phyloP scores from a whole-genome alignment of 345 rosid genomes.

The Gossypium stocksii region DNA sequence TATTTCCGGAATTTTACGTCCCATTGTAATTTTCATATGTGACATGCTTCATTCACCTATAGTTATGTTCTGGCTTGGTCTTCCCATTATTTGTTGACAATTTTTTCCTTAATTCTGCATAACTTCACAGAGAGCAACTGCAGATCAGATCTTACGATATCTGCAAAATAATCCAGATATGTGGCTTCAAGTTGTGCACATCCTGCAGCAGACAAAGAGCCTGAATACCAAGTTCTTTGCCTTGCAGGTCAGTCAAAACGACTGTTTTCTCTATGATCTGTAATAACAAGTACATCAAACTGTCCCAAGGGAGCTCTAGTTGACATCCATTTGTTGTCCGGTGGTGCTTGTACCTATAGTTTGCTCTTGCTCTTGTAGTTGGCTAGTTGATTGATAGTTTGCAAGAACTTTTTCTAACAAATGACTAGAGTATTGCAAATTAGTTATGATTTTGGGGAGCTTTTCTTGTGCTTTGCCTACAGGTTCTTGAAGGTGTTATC shows the following conservation, averaged over 20 bases:
- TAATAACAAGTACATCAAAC: not conserved
- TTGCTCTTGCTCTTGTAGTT: not conserved
- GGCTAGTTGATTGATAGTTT: not conserved
- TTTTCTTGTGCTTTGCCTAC: constrained; percentile 16
- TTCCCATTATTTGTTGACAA: not conserved
- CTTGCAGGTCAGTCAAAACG: constrained; percentile 57
- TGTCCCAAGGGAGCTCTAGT: not conserved
- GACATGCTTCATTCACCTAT: not conserved
- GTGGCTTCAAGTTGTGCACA: constrained; percentile 98
- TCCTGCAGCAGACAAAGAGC: constrained; percentile 73
- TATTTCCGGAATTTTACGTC: not conserved
- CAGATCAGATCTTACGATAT: constrained; percentile 90
- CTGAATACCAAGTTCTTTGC: constrained; percentile 95
- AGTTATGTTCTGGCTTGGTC: not conserved
- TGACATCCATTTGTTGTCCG: not conserved
- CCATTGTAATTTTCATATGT: not conserved
- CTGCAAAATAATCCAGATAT: constrained; percentile 88
- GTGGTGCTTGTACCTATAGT: not conserved
- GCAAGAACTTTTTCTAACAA: constrained; percentile 1
- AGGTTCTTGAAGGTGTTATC: constrained; percentile 97
- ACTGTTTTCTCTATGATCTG: not conserved
- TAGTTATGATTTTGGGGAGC: not conserved
- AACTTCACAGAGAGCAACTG: constrained; percentile 71
- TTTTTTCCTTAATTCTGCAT: constrained; percentile 9
- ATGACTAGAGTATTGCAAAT: not conserved